These are phyloP conservation scores for Talaromyces verruculosus DNA, from an alignment of 2,329 filamentous ascomycete species.

Conservation along the genomic window DNA sequence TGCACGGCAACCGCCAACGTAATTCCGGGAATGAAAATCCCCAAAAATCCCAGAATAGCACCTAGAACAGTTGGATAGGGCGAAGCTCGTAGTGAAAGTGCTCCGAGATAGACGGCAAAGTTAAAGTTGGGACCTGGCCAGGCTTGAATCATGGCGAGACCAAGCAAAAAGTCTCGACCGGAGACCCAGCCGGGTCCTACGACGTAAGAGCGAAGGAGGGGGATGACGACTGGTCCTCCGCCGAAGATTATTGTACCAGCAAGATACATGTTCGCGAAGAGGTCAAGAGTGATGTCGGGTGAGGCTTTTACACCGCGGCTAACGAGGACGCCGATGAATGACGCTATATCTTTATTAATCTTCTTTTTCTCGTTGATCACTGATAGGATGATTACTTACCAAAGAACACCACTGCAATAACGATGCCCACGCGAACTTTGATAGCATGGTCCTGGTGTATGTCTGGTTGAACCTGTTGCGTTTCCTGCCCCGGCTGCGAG, in stretches of 20 bases:
- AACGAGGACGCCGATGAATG: conserved; percentile 60
- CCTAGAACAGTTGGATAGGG: conserved; percentile 44
- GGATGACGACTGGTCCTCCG: conserved; percentile 65
- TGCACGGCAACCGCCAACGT: conserved; percentile 36
- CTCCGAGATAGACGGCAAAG: conserved; percentile 59
- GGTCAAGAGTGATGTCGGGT: conserved; percentile 53
- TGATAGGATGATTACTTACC: conserved; percentile 28
- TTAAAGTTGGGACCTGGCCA: conserved; percentile 61
- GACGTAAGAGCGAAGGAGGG: conserved; percentile 59
- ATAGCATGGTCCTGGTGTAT: conserved; percentile 33
- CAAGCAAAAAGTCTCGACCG: conserved; percentile 69
- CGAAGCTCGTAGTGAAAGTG: conserved; percentile 44
- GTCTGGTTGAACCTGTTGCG: not conserved
- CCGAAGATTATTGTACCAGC: conserved; percentile 69
- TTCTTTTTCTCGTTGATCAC: conserved; percentile 16
- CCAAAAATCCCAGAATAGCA: conserved; percentile 53
- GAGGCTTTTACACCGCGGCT: conserved; percentile 35
- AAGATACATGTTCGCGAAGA: conserved; percentile 73
- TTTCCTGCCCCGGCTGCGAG: not conserved
- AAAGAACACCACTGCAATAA: conserved; percentile 52
- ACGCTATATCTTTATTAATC: conserved; percentile 32
- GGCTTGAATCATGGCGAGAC: conserved; percentile 68
- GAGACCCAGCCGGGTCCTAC: conserved; percentile 70
- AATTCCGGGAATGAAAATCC: conserved; percentile 42
- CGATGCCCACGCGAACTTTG: conserved; percentile 38